Base-by-base conservation (phyloP, 345 rosid genomes). In the Syzygium jambos region DNA sequence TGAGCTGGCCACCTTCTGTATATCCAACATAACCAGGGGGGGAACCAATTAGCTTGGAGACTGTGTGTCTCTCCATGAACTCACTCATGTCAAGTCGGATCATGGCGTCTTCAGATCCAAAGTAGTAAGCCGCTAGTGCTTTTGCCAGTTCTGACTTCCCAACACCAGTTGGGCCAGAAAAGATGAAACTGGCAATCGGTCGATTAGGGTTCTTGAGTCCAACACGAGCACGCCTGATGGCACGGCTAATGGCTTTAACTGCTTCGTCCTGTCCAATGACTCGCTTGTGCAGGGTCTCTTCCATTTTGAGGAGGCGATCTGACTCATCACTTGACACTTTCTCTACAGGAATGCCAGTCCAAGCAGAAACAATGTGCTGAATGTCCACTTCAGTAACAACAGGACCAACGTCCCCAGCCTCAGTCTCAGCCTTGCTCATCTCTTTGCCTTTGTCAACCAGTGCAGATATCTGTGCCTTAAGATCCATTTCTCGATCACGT, bases 401-500 rank as follows among this genome's bases (percentile, higher is more conserved):
- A 30, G 99, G 98, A 89, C 99, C 98, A 22, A 86, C 95, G 88
- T 94, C 98, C 51, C 95, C 98, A 29, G 96, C 96, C 91, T 98
- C 99, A n/a, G 92, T 93, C 94, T 96, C 99, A 4, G 98, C 99
- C 92, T 96, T 96, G 90, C 91, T 96, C 95, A 96, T 91, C 93
- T 96, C 99, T 93, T 96, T 98, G 89, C 97, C 98, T 87, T 96
- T 95, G 86, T 96, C 97, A 30, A 94, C 92, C 84, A 96, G 93
- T 86, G 97, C 96, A 27, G 95, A 80, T 49, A 96, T 96, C 93
- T 98, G 98, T 19, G 98, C 96, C 94, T 94, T 96, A 14, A 98
- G 98, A 89, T 98, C 99, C 94, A 96, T 96, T 89, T 98, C 99
- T 46, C 98, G 95, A 73, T 96, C 99, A 10, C 98, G 96, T 84